Base-by-base conservation (phyloP, 208 protist genomes). In the Kentomonas sorsogonicus region DNA sequence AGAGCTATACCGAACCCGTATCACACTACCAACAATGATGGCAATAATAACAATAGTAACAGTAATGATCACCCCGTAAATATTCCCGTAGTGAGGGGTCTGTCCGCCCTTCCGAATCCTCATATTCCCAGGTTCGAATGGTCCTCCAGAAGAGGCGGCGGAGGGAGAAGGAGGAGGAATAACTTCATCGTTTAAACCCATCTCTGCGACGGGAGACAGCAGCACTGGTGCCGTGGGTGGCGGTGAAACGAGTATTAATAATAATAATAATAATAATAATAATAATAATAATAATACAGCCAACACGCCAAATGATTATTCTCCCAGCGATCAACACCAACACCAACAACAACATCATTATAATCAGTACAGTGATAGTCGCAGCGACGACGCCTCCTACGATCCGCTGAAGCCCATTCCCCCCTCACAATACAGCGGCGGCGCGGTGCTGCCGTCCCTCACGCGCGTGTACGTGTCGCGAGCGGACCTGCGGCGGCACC, bases 391-490 rank as follows among this genome's bases (percentile, higher is more conserved):
- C n/a, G n/a, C n/a, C n/a, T n/a, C n/a, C n/a, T n/a, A n/a, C n/a
- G n/a, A n/a, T n/a, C n/a, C n/a, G n/a, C n/a, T n/a, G n/a, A n/a
- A n/a, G n/a, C n/a, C n/a, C n/a, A n/a, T n/a, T n/a, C n/a, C n/a
- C n/a, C n/a, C n/a, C n/a, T n/a, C n/a, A n/a, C n/a, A 72, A n/a
- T 90, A 90, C 60, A 60, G 66, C 46, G 76, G 79, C 33, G 83
- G 83, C 23, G 60, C 71, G 25, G 61, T 90, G 34, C 66, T 90
- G 33, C 83, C 83, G 5, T 84, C 78, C 30, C 56, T 86, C 18
- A 62, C 60, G 41, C 78, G 79, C n/a, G 83, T 90, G 40, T 67
- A 71, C 20, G 68, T 90, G n/a, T 68, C 72, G 16, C 75, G 76
- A 0, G 64, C 72, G 0, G 82, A 89, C 51, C 59, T 89, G 41